Evolutionary conservation across 2,329 filamentous ascomycete genomes (phyloP).

Genomic region (Sphaerostilbella broomeana): DNA sequence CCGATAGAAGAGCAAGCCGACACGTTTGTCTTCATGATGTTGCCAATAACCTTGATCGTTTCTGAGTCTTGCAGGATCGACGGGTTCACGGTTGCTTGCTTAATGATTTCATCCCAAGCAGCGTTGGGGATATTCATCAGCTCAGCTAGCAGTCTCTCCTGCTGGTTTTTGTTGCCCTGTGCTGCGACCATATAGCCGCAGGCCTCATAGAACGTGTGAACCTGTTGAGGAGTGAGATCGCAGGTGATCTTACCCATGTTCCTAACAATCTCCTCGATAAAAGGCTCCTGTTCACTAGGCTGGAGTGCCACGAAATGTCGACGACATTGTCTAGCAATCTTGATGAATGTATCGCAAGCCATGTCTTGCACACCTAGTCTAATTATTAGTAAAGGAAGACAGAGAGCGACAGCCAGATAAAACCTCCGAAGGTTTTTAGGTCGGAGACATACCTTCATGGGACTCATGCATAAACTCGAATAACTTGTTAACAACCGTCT

Average conservation of each 20-base stretch:
- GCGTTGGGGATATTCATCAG: conserved; percentile 90
- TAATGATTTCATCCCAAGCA: conserved; percentile 94
- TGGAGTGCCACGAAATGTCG: conserved; percentile 95
- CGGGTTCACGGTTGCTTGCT: conserved; percentile 76
- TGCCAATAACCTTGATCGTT: conserved; percentile 96
- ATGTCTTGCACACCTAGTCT: conserved; percentile 85
- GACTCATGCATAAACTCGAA: conserved; percentile 99
- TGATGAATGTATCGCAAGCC: conserved; percentile 99
- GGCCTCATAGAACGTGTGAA: conserved; percentile 98
- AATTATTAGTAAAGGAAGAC: conserved; percentile 20
- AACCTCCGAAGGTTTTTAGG: too few relatives aligned
- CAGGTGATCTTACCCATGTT: conserved; percentile 94
- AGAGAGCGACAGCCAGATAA: too few relatives aligned
- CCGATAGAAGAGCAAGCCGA: conserved; percentile 97
- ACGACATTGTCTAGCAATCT: conserved; percentile 97
- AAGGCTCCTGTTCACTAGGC: conserved; percentile 87
- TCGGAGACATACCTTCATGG: conserved; percentile 64
- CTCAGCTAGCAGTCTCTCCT: conserved; percentile 84
- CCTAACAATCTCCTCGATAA: conserved; percentile 96
- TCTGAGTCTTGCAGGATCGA: conserved; percentile 83
- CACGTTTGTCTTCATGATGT: conserved; percentile 99
- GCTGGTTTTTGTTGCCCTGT: conserved; percentile 88
- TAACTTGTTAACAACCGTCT: conserved; percentile 98
- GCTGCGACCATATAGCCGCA: conserved; percentile 99
- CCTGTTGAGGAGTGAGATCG: conserved; percentile 91